Percentiles rank a stretch among this genome's conserved stretches.
These are phyloP conservation scores for Pseudocercospora pini-densiflorae DNA, from an alignment of 2,329 filamentous ascomycete genomes.

Conservation along the genomic window DNA sequence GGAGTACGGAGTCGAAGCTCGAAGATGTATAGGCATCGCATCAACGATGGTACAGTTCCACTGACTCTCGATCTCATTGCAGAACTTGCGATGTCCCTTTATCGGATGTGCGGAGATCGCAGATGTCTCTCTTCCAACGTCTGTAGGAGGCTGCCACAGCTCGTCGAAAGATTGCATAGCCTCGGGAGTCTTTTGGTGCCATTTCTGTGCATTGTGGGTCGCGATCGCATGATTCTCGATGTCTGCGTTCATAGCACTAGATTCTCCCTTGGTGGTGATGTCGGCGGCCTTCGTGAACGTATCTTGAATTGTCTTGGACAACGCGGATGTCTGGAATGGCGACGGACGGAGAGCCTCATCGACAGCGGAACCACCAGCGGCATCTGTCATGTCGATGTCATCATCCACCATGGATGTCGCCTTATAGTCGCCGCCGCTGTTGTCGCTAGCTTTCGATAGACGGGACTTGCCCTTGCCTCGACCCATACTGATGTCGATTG, in stretches of 20 bases:
- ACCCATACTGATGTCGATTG: neutral
- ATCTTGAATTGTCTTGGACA: neutral
- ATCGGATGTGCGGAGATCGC: too few relatives aligned
- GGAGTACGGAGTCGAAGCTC: conserved; percentile 17
- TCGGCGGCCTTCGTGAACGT: too few relatives aligned
- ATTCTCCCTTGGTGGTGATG: neutral
- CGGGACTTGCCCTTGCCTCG: neutral
- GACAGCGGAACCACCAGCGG: too few relatives aligned
- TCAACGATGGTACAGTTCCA: conserved; percentile 6
- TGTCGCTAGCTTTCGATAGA: neutral
- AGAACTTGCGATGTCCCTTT: too few relatives aligned
- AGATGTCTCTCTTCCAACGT: neutral
- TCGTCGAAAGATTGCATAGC: neutral
- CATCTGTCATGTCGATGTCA: neutral
- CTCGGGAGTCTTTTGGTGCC: neutral
- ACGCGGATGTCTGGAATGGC: neutral
- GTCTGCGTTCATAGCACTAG: neutral
- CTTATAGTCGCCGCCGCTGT: neutral
- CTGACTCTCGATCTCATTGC: neutral
- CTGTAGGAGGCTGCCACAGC: neutral
- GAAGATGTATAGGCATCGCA: conserved; percentile 10
- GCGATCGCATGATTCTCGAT: too few relatives aligned
- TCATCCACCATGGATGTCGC: neutral
- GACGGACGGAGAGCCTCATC: neutral
- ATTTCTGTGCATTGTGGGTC: neutral